Conservation (phyloP, 2,329 filamentous ascomycete genomes). For the Fusarium concolor region DNA sequence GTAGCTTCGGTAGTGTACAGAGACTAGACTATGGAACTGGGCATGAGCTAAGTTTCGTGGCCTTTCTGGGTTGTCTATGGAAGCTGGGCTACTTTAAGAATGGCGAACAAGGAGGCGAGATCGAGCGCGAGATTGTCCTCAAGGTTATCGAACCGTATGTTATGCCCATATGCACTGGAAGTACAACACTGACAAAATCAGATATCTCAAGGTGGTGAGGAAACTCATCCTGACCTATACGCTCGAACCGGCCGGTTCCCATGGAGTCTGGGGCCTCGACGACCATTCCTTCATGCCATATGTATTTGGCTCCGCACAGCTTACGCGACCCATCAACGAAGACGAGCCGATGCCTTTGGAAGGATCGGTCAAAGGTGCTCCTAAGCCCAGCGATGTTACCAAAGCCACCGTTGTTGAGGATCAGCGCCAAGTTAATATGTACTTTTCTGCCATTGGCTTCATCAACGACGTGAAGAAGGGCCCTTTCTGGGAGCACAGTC, state of each 20-base stretch:
- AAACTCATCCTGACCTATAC: constrained; percentile 90
- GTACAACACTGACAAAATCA: constrained; percentile 48
- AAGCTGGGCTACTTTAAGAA: constrained; percentile 83
- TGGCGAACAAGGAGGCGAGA: constrained; percentile 61
- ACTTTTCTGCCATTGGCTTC: constrained; percentile 95
- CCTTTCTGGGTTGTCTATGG: constrained; percentile 91
- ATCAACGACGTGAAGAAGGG: constrained; percentile 97
- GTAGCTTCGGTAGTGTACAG: constrained; percentile 88
- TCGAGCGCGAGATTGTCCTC: constrained; percentile 84
- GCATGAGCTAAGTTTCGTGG: constrained; percentile 93
- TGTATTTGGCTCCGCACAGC: constrained; percentile 93
- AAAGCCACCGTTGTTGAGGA: constrained; percentile 73
- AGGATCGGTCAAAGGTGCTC: constrained; percentile 78
- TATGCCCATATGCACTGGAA: not conserved
- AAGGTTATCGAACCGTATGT: constrained; percentile 85
- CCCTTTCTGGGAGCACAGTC: constrained; percentile 97
- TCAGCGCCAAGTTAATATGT: constrained; percentile 79
- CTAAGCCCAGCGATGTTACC: constrained; percentile 76
- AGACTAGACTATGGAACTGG: constrained; percentile 95
- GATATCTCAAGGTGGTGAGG: constrained; percentile 84
- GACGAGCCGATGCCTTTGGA: constrained; percentile 76
- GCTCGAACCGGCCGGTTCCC: constrained; percentile 93
- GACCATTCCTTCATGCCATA: constrained; percentile 96
- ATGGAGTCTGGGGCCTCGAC: constrained; percentile 98
- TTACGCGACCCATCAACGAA: constrained; percentile 78